Evolutionary conservation across 1,284 basidiomycete genomes (phyloP), one percentile per base, ranked within the genome.

Genomic region (Gastroboletus turbinatus): DNA sequence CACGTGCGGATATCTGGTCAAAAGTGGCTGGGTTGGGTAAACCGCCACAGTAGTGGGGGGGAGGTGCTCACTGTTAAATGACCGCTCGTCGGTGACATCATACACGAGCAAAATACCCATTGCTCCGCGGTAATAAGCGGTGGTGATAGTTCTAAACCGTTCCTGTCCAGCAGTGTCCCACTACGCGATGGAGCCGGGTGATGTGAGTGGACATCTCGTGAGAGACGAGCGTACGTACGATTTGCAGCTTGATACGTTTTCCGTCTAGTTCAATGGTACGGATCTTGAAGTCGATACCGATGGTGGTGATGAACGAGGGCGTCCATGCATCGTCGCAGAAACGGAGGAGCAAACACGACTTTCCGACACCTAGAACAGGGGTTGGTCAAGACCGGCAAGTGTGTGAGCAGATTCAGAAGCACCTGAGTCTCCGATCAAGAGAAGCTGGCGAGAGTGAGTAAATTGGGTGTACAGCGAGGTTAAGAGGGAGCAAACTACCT

Each of bases 241-340:
- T 98, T 74, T 98, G 95, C 13, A 98, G 83, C 77, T 97, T 98
- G 75, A 97, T 96, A 52, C 93, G 85, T 75, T 96, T 97, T 43
- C 95, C 95, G 65, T 97, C 95, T 50, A 98, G 82, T 72, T 97
- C 95, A 70, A 98, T 97, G 46, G 95, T 97, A 39, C 95, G 88
- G 74, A 98, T 98, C 84, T 95, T 94, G 81, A 94, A 94, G 82
- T 93, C 92, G 67, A 93, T 93, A 53, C 95, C 97, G 73, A 99
- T 99, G 50, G 96, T 99, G 49, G 96, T 99, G 77, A 99, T 99
- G 81, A 99, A 99, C 40, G 94, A 96, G 30, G 96, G 96, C 35
- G 97, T 99, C 96, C 96, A 99, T 62, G 96, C 94, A 75, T 99
- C 97, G 78, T 99, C 97, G 75, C 96, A 99, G 86, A 99, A 99